phyloP scores from a whole-genome alignment of 805 yeast species.

The Myxozyma kluyveri region DNA sequence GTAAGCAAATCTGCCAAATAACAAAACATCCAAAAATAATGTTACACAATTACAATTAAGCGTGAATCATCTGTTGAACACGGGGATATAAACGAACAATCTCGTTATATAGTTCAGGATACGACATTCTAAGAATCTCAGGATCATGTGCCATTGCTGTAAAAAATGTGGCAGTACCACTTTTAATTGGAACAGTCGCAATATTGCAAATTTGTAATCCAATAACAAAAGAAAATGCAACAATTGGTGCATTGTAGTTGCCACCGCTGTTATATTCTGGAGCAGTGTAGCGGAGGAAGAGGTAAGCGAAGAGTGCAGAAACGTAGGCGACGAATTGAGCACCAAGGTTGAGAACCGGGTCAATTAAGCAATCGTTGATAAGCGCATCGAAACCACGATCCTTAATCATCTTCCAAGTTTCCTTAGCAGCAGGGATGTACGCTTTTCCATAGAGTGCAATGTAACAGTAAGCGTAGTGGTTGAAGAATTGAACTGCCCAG shows the following conservation, averaged over 20 bases:
- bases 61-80: slow-evolving; percentile 53
- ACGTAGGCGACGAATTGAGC: slow-evolving; percentile 67
- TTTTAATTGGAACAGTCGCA: slow-evolving; percentile 68
- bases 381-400: slow-evolving; percentile 81
- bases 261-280: slow-evolving; percentile 65
- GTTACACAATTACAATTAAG: slow-evolving; percentile 1
- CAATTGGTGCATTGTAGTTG: slow-evolving; percentile 63
- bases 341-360: slow-evolving; percentile 74
- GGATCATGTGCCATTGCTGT: slow-evolving; percentile 84
- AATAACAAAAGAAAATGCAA: slow-evolving; percentile 71
- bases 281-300: slow-evolving; percentile 63
- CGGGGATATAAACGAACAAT: slow-evolving; percentile 66
- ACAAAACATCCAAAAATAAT: not conserved
- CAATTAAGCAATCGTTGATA: slow-evolving; percentile 78
- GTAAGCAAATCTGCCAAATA: slow-evolving; percentile 1
- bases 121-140: slow-evolving; percentile 68
- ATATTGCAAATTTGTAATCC: slow-evolving; percentile 73
- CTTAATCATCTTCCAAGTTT: slow-evolving; percentile 74
- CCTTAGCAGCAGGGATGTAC: slow-evolving; percentile 72
- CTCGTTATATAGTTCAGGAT: slow-evolving; percentile 66
- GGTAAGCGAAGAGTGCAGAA: slow-evolving; percentile 59
- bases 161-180: slow-evolving; percentile 81
- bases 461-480: slow-evolving; percentile 85
- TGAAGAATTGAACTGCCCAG: slow-evolving; percentile 81
- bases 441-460: slow-evolving; percentile 82